Conservation (phyloP, 371 early-diverging fungal genomes). For the Mortierella sp. region DNA sequence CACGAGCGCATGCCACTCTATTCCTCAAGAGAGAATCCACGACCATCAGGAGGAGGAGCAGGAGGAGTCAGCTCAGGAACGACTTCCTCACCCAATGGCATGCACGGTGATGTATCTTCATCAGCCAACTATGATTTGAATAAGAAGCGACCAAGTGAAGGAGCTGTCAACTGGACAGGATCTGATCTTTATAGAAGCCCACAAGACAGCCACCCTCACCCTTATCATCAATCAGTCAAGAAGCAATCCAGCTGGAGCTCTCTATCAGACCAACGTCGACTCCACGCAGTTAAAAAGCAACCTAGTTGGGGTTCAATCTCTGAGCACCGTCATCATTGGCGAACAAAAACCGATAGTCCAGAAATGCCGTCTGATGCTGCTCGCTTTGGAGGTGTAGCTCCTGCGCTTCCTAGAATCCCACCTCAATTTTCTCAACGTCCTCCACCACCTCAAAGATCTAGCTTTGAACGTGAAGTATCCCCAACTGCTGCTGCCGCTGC, state of each 20-base stretch:
- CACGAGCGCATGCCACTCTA: slow-evolving; percentile 39
- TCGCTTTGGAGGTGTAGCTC: slow-evolving; percentile 29
- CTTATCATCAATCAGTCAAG: slow-evolving; percentile 23
- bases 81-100: slow-evolving; percentile 14
- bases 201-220: slow-evolving; percentile 21
- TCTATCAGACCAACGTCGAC: slow-evolving; percentile 36
- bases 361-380: slow-evolving; percentile 30
- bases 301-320: slow-evolving; percentile 39
- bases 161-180: slow-evolving; percentile 29
- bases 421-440: slow-evolving; percentile 34
- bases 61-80: slow-evolving; percentile 13
- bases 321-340: slow-evolving; percentile 30
- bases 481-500: slow-evolving; percentile 11
- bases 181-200: slow-evolving; percentile 26
- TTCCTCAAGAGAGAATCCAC: slow-evolving; percentile 11
- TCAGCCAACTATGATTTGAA: slow-evolving; percentile 15
- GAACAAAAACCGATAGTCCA: slow-evolving; percentile 33
- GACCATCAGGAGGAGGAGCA: too few relatives aligned
- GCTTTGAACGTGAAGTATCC: slow-evolving; percentile 39
- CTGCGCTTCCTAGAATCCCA: slow-evolving; percentile 30
- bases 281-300: slow-evolving; percentile 39
- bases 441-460: slow-evolving; percentile 15
- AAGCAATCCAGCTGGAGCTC: slow-evolving; percentile 47
- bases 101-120: neutral
- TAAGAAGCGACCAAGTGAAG: slow-evolving; percentile 46